phyloP scores from a whole-genome alignment of 148 eudicot genomes.

The Fagopyrum homotropicum region DNA sequence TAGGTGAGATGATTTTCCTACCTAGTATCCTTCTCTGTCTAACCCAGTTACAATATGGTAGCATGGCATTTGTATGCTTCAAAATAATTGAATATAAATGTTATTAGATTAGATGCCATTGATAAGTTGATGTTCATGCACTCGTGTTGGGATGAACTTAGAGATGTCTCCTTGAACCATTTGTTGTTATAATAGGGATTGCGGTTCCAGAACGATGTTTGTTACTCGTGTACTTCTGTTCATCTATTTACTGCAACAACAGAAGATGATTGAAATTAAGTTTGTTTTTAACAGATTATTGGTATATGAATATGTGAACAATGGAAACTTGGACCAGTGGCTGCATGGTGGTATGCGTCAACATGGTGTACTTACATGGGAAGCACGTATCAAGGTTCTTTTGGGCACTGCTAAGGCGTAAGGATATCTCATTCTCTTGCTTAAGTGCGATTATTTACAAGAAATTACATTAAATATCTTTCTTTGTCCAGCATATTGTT shows the following conservation, averaged over 20 bases:
- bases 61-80: neutral
- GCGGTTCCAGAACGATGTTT: neutral
- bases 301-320: constrained; percentile 89
- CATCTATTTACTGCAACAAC: neutral
- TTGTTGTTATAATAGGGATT: neutral
- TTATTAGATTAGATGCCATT: neutral
- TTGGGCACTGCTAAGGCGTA: constrained; percentile 94
- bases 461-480: no score
- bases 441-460: neutral
- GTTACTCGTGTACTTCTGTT: neutral
- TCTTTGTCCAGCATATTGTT: neutral
- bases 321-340: constrained; percentile 95
- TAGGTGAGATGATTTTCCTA: constrained; percentile 33
- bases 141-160: neutral
- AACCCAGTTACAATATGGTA: neutral
- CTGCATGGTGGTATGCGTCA: constrained; percentile 91
- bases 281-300: constrained; percentile 40
- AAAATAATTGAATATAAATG: neutral
- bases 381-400: constrained; percentile 85
- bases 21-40: neutral
- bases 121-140: neutral
- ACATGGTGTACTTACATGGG: constrained; percentile 86
- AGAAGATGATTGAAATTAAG: neutral
- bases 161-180: neutral
- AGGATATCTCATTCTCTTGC: constrained; percentile 23